phyloP scores from a whole-genome alignment of 768 basidiomycete genomes.

The Mycena capillaripes region DNA sequence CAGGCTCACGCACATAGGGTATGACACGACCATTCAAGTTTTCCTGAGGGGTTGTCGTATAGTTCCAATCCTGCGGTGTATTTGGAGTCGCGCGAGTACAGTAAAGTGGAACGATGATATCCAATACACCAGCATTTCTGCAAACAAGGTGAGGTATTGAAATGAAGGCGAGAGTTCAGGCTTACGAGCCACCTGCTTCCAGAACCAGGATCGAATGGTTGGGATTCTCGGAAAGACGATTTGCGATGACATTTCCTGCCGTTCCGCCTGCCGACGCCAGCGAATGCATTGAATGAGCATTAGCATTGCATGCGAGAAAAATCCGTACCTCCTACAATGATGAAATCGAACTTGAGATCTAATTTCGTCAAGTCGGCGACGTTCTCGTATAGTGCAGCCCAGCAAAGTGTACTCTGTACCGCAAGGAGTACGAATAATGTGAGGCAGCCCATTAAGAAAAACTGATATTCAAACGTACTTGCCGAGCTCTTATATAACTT shows the following conservation, averaged over 20 bases:
- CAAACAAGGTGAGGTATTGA: neutral
- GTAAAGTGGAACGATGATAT: slow-evolving; percentile 29
- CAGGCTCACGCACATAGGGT: too few species aligned
- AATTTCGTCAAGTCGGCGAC: too few species aligned
- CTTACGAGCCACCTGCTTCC: slow-evolving; percentile 33
- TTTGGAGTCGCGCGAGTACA: slow-evolving; percentile 13
- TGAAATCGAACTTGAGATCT: too few species aligned
- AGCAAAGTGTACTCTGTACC: too few species aligned
- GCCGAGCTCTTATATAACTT: too few species aligned
- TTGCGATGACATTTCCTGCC: slow-evolving; percentile 9
- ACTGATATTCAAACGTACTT: too few species aligned
- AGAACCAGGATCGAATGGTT: slow-evolving; percentile 20
- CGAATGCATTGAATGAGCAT: too few species aligned
- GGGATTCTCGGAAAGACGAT: slow-evolving; percentile 11
- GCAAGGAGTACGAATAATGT: too few species aligned
- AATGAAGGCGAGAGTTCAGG: neutral
- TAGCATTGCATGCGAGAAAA: too few species aligned
- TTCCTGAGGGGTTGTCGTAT: slow-evolving; percentile 19
- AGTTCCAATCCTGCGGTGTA: slow-evolving; percentile 32
- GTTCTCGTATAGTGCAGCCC: too few species aligned
- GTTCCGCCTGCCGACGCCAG: slow-evolving; percentile 11
- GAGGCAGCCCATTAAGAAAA: too few species aligned
- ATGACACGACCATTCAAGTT: slow-evolving; percentile 12
- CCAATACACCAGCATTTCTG: slow-evolving; percentile 17
- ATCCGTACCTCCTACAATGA: too few species aligned